phyloP scores from a whole-genome alignment of 768 basidiomycete genomes.

The Tremella mesenterica region DNA sequence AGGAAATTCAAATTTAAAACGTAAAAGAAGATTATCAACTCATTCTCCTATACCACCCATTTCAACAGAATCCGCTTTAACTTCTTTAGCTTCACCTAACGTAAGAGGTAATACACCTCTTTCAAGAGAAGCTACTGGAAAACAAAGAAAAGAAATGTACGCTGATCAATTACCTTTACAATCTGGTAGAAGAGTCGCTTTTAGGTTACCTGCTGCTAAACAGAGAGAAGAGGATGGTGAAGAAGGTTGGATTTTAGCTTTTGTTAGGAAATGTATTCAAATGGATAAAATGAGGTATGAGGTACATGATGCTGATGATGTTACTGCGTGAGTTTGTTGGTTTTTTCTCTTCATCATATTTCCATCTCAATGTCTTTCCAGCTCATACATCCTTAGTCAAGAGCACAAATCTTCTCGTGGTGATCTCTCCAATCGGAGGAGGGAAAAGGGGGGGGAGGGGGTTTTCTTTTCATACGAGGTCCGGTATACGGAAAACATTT shows the following conservation, averaged over 20 bases:
- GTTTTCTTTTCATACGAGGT: no score
- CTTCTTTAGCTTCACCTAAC: conserved; percentile 9
- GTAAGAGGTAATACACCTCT: conserved; percentile 7
- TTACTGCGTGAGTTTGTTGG: conserved; percentile 20
- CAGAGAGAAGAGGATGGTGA: conserved; percentile 11
- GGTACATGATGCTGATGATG: conserved; percentile 46
- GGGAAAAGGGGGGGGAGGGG: no score
- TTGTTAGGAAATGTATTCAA: conserved; percentile 37
- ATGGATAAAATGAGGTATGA: conserved; percentile 46
- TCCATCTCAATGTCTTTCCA: not conserved
- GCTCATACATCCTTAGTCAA: no score
- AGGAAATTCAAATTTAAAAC: no score
- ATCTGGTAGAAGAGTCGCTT: conserved; percentile 44
- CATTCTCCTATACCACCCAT: not conserved
- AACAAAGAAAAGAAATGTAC: conserved; percentile 32
- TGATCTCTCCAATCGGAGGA: no score
- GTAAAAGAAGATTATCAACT: not conserved
- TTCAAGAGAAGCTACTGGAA: conserved; percentile 21
- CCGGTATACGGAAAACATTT: no score
- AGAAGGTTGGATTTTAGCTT: conserved; percentile 46
- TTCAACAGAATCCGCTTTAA: not conserved
- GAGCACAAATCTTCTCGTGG: no score
- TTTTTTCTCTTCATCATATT: no score
- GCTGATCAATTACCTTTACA: conserved; percentile 43
- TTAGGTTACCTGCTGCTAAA: conserved; percentile 28